Base-by-base conservation (phyloP, 208 protist species). In the Trypanosoma caninum region DNA sequence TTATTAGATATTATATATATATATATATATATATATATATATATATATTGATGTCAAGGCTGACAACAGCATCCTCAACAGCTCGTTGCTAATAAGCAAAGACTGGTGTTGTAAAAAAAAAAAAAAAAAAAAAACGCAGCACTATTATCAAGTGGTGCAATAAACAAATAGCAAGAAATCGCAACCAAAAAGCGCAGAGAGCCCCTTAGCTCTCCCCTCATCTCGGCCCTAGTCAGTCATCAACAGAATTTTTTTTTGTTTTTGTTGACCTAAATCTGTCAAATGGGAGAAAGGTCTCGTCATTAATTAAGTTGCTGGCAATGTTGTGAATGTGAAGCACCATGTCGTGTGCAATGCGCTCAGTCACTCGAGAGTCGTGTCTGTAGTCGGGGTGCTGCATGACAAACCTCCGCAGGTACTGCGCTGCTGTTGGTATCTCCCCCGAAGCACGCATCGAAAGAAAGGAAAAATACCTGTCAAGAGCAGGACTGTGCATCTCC, bases 341-440 rank as follows among this genome's bases (percentile, higher is more conserved):
- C 18, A 97, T 51, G 74, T 99, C 97, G 53, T 87, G 79, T 33
- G 82, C 83, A 54, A 99, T 98, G 11, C 74, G 58, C 28, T 91
- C 68, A 6, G 74, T 91, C 23, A 99, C 79, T 9, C 96, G 76
- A 0, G 95, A 98, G 84, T 99, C 97, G 10, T 97, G 67, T 35
- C 94, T 82, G 74, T 99, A 99, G 28, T 84, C 83, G 13, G 93
- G 84, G 69, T 99, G 98, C 44, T 75, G 51, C 28, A 73, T 51
- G 7, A 99, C 93, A 77, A 97, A 98, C 11, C 95, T 55, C 27
- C 98, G 86, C 31, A 98, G 82, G 72, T 93, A 99, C 53, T 82
- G 70, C 23, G 98, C 97, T 5, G 86, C 73, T 1, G 97, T 99
- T 14, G 88, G 74, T 34, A 99, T 85, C 51, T 89, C 51, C n/a